Percentiles rank a stretch among this genome's conserved stretches.
These are phyloP conservation scores for Alternaria arborescens DNA, from an alignment of 2,329 filamentous ascomycete genomes.

Conservation along the genomic window DNA sequence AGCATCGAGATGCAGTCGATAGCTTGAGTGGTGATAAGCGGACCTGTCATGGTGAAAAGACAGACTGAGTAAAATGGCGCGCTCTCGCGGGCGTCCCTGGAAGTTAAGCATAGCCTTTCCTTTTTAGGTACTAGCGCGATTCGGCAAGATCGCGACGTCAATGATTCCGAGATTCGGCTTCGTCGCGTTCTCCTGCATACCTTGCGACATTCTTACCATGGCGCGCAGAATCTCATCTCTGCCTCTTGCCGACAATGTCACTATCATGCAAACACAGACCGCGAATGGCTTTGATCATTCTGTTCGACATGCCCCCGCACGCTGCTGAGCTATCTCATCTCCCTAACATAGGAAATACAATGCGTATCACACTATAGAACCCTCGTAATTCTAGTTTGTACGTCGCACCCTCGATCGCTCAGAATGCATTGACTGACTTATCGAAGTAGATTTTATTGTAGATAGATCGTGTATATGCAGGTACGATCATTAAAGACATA, in stretches of 20 bases:
- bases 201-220: too few species aligned
- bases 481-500: not conserved
- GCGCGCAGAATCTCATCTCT: fast-evolving
- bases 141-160: too few species aligned
- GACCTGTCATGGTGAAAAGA: too few species aligned
- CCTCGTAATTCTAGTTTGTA: not conserved
- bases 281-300: not conserved
- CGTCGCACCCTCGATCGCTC: not conserved
- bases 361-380: too few species aligned
- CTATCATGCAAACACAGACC: not conserved
- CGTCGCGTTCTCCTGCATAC: too few species aligned
- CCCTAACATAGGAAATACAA: not conserved
- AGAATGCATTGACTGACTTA: not conserved
- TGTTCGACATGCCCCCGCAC: not conserved
- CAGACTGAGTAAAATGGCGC: too few species aligned
- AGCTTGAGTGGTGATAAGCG: too few species aligned
- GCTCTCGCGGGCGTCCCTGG: too few species aligned
- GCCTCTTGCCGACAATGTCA: not conserved
- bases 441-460: not conserved
- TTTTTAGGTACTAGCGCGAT: too few species aligned
- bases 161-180: too few species aligned
- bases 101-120: too few species aligned
- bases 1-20: too few species aligned
- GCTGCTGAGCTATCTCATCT: not conserved
- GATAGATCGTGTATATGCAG: not conserved